A percentile compares a stretch with the other conserved stretches of the same genome.
phyloP scores from a whole-genome alignment of 495 filamentous ascomycete species.

The Annulohypoxylon bovei region DNA sequence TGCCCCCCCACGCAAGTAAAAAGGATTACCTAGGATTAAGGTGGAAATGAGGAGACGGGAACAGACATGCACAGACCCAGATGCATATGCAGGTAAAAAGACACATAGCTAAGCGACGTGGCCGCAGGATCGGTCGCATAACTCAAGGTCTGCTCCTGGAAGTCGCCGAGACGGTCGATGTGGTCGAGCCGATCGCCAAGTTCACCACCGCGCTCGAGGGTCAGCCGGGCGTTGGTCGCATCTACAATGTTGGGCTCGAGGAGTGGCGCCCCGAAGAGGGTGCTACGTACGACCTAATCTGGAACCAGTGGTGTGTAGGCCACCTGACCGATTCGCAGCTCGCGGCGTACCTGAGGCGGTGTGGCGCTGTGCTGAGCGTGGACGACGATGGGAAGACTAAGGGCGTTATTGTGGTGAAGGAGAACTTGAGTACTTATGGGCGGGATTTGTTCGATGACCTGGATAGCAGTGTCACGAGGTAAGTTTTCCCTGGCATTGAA shows the following conservation, averaged over 20 bases:
- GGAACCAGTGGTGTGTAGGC: conserved; percentile 93
- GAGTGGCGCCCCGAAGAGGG: conserved; percentile 69
- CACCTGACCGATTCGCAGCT: conserved; percentile 86
- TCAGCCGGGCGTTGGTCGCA: conserved; percentile 62
- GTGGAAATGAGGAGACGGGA: not conserved
- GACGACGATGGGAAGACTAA: conserved; percentile 44
- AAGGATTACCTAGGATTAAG: not conserved
- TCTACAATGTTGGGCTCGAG: conserved; percentile 81
- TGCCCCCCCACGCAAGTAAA: not conserved
- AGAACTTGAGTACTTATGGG: conserved; percentile 76
- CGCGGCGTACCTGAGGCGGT: conserved; percentile 70
- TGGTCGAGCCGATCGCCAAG: conserved; percentile 66
- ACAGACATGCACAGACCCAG: not conserved
- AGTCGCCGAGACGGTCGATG: conserved; percentile 57
- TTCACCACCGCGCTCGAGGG: conserved; percentile 63
- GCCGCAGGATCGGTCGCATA: conserved; percentile 63
- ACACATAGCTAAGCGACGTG: not conserved
- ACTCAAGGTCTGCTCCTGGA: conserved; percentile 59
- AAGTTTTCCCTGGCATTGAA: conserved; percentile 7
- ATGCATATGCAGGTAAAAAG: not conserved
- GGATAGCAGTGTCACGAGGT: conserved; percentile 83
- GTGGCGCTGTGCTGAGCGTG: conserved; percentile 62
- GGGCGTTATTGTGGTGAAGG: conserved; percentile 82
- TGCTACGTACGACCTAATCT: conserved; percentile 69
- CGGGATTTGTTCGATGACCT: conserved; percentile 77